Conservation (phyloP, 352 stramenopile species). For the Aphanomyces euteiches region DNA sequence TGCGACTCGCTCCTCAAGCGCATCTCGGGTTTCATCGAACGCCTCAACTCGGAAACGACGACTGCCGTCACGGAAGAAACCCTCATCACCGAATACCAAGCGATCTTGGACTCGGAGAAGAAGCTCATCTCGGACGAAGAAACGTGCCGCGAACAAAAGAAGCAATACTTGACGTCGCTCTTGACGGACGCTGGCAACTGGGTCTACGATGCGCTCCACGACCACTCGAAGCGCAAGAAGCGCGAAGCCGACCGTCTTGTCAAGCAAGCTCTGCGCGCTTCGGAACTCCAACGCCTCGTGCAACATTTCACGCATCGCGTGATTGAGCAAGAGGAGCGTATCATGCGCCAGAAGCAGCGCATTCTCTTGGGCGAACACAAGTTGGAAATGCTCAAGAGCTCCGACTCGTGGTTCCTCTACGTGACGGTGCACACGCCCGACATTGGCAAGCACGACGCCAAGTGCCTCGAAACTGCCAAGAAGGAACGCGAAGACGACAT, state of each 20-base stretch:
- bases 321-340: constrained; percentile 86
- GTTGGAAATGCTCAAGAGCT: constrained; percentile 88
- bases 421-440: constrained; percentile 70
- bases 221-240: constrained; percentile 86
- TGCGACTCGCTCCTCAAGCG: constrained; percentile 72
- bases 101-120: constrained; percentile 64
- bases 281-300: constrained; percentile 81
- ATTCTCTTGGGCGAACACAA: constrained; percentile 88
- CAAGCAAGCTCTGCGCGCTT: constrained; percentile 74
- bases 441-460: constrained; percentile 81
- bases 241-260: constrained; percentile 79
- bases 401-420: constrained; percentile 87
- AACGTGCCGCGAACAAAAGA: constrained; percentile 85
- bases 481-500: constrained; percentile 67
- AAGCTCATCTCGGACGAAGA: constrained; percentile 78
- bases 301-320: constrained; percentile 87
- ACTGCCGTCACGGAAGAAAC: constrained; percentile 63
- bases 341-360: constrained; percentile 87
- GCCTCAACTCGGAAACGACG: constrained; percentile 71
- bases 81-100: constrained; percentile 72
- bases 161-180: constrained; percentile 73
- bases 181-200: constrained; percentile 87
- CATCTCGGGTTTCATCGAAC: constrained; percentile 81
- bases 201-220: constrained; percentile 76
- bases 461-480: constrained; percentile 64